phyloP scores from a whole-genome alignment of 768 basidiomycete species.

The Psilocybe azurescens region DNA sequence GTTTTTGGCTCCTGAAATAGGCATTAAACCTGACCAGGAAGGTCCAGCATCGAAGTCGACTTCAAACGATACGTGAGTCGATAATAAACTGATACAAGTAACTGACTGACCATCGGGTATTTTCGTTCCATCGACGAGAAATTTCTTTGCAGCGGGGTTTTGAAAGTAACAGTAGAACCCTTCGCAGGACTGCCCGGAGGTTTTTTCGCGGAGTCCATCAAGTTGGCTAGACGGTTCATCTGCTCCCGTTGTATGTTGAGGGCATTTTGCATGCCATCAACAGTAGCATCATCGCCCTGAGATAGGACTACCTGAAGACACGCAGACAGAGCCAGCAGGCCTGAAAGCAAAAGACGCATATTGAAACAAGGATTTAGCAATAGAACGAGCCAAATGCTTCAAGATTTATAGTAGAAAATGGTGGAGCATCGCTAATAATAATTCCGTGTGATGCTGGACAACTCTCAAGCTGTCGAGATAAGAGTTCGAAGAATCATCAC shows the following conservation, averaged over 20 bases:
- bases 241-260: conserved; percentile 54
- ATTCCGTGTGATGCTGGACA: neutral
- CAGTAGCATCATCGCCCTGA: conserved; percentile 29
- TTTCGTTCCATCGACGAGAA: conserved; percentile 51
- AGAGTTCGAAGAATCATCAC: conserved; percentile 15
- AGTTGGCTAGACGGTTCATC: conserved; percentile 41
- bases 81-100: neutral
- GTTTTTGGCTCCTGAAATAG: conserved; percentile 58
- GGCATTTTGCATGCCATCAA: conserved; percentile 45
- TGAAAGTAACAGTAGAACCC: conserved; percentile 57
- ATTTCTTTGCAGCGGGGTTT: conserved; percentile 62
- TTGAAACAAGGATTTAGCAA: conserved; percentile 1
- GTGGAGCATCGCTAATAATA: conserved; percentile 17
- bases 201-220: conserved; percentile 36
- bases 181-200: conserved; percentile 20
- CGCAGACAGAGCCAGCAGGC: conserved; percentile 21
- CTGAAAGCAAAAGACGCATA: conserved; percentile 24
- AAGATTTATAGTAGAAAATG: conserved; percentile 9
- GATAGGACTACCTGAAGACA: conserved; percentile 19
- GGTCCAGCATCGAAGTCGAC: conserved; percentile 74
- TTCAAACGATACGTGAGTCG: conserved; percentile 22
- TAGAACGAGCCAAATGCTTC: neutral
- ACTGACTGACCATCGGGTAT: conserved; percentile 43
- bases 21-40: conserved; percentile 71
- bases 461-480: conserved; percentile 23